These are phyloP conservation scores for Dryas alaskensis DNA, from an alignment of 306 rosid species.

Conservation along the genomic window DNA sequence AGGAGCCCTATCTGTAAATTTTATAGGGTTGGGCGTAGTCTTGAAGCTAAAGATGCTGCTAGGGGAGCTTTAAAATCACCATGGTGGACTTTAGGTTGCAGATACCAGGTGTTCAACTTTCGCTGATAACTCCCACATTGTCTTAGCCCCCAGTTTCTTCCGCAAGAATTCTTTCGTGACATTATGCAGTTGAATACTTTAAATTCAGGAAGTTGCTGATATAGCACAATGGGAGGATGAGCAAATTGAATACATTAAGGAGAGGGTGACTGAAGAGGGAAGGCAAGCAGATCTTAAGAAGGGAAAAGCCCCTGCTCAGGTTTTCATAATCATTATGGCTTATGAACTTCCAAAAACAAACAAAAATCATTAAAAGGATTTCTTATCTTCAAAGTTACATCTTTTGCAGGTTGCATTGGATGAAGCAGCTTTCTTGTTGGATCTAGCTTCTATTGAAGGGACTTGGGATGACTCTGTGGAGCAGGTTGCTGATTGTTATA, in stretches of 20 bases:
- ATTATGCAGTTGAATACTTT: background rate
- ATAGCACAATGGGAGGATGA: constrained; percentile 96
- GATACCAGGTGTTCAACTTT: constrained; percentile 48
- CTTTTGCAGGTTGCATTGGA: constrained; percentile 71
- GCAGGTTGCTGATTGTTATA: constrained; percentile 71
- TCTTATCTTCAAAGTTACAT: constrained; percentile 12
- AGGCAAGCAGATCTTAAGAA: constrained; percentile 74
- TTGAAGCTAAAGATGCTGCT: constrained; percentile 93
- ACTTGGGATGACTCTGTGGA: constrained; percentile 72
- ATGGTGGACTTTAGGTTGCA: constrained; percentile 98
- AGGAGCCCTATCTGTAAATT: constrained; percentile 13
- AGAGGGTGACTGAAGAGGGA: constrained; percentile 87
- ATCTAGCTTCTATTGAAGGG: constrained; percentile 88
- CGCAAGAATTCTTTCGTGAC: background rate
- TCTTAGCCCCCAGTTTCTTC: background rate
- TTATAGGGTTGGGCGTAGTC: constrained; percentile 70
- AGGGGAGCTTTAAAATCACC: constrained; percentile 90
- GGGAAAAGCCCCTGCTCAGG: constrained; percentile 91
- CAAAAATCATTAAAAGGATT: background rate
- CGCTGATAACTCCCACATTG: constrained; percentile 16
- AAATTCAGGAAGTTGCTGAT: constrained; percentile 73
- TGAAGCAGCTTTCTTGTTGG: constrained; percentile 89
- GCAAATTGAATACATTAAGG: constrained; percentile 86
- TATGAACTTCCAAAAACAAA: constrained; percentile 8
- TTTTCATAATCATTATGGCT: constrained; percentile 15